Conservation (phyloP, 2,329 filamentous ascomycete species). For the Paramyrothecium sp. region DNA sequence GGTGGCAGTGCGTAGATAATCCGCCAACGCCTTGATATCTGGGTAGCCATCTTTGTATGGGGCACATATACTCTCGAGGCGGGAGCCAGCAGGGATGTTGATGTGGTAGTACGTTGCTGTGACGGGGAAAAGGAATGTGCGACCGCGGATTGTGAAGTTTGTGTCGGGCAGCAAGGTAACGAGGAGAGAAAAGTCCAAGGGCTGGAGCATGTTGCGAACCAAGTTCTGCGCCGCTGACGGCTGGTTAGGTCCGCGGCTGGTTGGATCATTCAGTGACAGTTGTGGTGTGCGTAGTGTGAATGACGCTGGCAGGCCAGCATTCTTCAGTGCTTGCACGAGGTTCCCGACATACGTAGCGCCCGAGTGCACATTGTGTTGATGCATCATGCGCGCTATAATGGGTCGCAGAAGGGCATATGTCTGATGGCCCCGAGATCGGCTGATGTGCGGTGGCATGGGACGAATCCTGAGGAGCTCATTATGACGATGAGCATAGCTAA, state of each 20-base stretch:
- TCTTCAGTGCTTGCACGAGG: conserved; percentile 42
- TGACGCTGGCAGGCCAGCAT: conserved; percentile 42
- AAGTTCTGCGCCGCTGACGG: conserved; percentile 43
- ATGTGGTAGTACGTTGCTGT: conserved; percentile 45
- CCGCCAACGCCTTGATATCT: conserved; percentile 38
- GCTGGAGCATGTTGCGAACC: conserved; percentile 39
- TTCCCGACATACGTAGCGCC: conserved; percentile 41
- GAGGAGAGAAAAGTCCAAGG: conserved; percentile 39
- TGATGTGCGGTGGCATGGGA: conserved; percentile 40
- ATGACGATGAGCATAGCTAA: conserved; percentile 76
- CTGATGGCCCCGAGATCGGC: conserved; percentile 34
- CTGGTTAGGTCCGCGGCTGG: conserved; percentile 30
- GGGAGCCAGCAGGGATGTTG: conserved; percentile 32
- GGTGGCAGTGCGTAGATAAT: conserved; percentile 44
- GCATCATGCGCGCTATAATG: conserved; percentile 47
- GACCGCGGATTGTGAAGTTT: conserved; percentile 41
- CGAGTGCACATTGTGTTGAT: conserved; percentile 36
- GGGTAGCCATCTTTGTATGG: conserved; percentile 45
- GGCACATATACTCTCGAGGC: conserved; percentile 37
- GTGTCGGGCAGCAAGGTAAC: conserved; percentile 43
- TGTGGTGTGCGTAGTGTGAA: conserved; percentile 41
- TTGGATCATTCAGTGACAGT: conserved; percentile 22
- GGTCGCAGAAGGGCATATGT: conserved; percentile 51
- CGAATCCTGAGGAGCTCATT: conserved; percentile 69
- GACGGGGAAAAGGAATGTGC: conserved; percentile 41